Evolutionary conservation across 495 filamentous ascomycete species (phyloP).

Genomic region (Talaromyces borbonicus): DNA sequence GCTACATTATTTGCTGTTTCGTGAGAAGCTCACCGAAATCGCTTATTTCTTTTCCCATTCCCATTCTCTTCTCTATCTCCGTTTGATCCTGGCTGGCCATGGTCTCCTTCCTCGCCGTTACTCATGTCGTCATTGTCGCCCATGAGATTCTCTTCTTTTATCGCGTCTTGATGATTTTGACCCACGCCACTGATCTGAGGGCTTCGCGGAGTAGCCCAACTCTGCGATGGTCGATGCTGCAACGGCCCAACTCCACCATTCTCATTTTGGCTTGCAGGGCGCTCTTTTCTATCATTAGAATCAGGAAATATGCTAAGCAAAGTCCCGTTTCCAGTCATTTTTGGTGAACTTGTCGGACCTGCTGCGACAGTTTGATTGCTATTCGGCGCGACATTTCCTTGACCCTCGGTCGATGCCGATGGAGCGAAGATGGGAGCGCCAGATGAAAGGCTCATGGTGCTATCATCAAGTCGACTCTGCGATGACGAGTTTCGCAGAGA

Average conservation of each 20-base stretch:
- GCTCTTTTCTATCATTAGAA: background rate
- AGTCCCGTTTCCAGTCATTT: background rate
- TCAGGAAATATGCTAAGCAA: background rate
- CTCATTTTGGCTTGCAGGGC: background rate
- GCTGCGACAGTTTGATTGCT: background rate
- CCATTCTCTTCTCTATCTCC: constrained; percentile 67
- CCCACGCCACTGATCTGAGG: background rate
- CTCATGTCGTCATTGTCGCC: constrained; percentile 35
- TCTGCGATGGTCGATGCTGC: background rate
- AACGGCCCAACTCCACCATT: background rate
- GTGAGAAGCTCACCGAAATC: constrained; percentile 62
- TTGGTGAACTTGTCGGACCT: background rate
- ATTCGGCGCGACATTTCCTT: background rate
- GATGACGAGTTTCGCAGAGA: background rate
- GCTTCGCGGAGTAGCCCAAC: background rate
- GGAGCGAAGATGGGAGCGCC: constrained; percentile 1
- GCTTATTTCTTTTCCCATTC: constrained; percentile 90
- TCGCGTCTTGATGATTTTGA: constrained; percentile 31
- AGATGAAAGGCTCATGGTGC: constrained; percentile 1
- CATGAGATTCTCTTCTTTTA: constrained; percentile 43
- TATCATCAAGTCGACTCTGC: background rate
- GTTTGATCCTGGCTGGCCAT: constrained; percentile 43
- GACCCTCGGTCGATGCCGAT: background rate
- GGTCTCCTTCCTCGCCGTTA: constrained; percentile 30
- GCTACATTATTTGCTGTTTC: constrained; percentile 13